Evolutionary conservation across 2,329 filamentous ascomycete genomes (phyloP), one percentile per base, ranked within the genome.

Genomic region (Fusarium nelsonii): DNA sequence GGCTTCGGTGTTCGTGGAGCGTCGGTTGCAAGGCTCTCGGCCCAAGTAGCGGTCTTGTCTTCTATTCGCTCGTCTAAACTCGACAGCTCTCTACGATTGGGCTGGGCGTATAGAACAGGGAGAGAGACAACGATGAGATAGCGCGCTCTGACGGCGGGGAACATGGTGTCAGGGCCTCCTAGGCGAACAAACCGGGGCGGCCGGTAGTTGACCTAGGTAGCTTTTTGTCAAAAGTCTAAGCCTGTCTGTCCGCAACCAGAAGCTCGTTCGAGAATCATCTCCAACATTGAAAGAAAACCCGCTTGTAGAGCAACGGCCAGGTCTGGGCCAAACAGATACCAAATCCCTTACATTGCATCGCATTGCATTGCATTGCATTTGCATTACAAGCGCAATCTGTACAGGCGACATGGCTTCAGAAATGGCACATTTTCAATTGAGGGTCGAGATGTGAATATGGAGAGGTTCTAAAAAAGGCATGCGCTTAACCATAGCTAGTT

Each of bases 391-490:
- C 66, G 62, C 45, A 64, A 67, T 70, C 63, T 58, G 44, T 51
- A 40, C 51, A 58, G 53, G 53, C 65, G 36, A 48, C n/a, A 69
- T 63, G 48, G 48, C 51, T 63, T 62, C 62, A 58, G 49, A 69
- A 69, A 63, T 66, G 50, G 62, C 36, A 69, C 39, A 63, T 40
- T 53, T 63, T 37, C 26, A 45, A 39, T 34, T 59, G 67, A 69
- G 62, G 62, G 57, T 70, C 60, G 43, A 68, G 58, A 69, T 67
- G 62, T 50, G 43, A 65, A 50, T 54, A 66, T 59, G 50, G 62
- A 69, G 62, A 60, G 41, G 49, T 56, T 69, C 67, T 69, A 69
- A 70, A 69, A 69, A 70, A 68, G 67, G 54, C 20, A 70, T 43
- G 12, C 39, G 52, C 51, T 59, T 69, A 51, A 55, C 66, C 55